Conservation (phyloP, 345 rosid genomes). For the Carallia brachiata region DNA sequence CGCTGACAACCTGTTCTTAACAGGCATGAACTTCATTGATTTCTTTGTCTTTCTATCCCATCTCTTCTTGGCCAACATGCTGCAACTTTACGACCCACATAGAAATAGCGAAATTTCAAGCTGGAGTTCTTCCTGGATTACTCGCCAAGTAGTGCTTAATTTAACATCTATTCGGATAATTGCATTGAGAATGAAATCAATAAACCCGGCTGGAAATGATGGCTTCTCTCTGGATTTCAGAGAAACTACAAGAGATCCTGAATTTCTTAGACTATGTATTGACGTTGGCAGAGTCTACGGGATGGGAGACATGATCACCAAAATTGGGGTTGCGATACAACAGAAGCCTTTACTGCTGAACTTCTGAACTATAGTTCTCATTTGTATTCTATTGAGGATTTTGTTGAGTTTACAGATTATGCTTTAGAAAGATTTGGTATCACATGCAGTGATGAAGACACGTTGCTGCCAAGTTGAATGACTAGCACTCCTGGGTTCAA, state of each 20-base stretch:
- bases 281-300: slow-evolving; percentile 47
- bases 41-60: slow-evolving; percentile 61
- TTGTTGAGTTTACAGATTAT: slow-evolving; percentile 50
- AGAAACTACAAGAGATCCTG: slow-evolving; percentile 44
- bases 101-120: slow-evolving; percentile 23
- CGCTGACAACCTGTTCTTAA: slow-evolving; percentile 9
- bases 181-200: slow-evolving; percentile 49
- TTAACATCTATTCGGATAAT: slow-evolving; percentile 43
- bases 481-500: neutral
- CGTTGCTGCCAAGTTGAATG: slow-evolving; percentile 15
- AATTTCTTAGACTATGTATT: slow-evolving; percentile 45
- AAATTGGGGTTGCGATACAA: slow-evolving; percentile 18
- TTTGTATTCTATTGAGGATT: slow-evolving; percentile 49
- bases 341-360: slow-evolving; percentile 30
- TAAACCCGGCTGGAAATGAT: slow-evolving; percentile 31
- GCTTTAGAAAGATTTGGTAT: slow-evolving; percentile 23
- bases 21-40: slow-evolving; percentile 88
- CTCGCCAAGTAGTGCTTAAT: slow-evolving; percentile 46
- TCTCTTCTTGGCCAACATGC: slow-evolving; percentile 54
- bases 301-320: slow-evolving; percentile 43
- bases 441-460: slow-evolving; percentile 13
- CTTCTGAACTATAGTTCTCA: slow-evolving; percentile 29
- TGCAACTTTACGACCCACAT: slow-evolving; percentile 31
- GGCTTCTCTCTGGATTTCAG: slow-evolving; percentile 40
- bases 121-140: slow-evolving; percentile 31